A percentile compares a stretch with the other conserved stretches of the same genome.
phyloP scores from a whole-genome alignment of 495 filamentous ascomycete genomes.

The Antarctomyces pellizariae region DNA sequence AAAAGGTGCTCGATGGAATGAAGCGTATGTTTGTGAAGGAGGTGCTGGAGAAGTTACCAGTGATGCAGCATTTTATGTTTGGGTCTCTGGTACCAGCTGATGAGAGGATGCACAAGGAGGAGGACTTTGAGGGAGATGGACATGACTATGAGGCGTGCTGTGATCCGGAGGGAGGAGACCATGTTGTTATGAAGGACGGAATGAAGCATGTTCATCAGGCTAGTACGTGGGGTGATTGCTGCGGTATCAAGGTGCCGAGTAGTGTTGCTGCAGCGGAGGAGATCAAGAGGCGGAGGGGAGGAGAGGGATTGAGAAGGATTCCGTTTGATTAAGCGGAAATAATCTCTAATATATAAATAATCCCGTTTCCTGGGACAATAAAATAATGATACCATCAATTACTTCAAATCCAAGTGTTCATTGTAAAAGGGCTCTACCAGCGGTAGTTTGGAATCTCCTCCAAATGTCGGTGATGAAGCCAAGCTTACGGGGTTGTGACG shows the following conservation, averaged over 20 bases:
- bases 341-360: too few species aligned
- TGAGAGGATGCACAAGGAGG: conserved; percentile 53
- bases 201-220: conserved; percentile 44
- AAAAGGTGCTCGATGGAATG: conserved; percentile 87
- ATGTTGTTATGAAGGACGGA: conserved; percentile 35
- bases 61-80: conserved; percentile 97
- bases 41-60: conserved; percentile 79
- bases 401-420: too few species aligned
- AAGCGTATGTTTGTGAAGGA: conserved; percentile 86
- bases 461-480: too few species aligned
- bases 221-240: conserved; percentile 81
- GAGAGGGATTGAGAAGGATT: conserved; percentile 49
- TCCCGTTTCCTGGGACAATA: too few species aligned
- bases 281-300: conserved; percentile 46
- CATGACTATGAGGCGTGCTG: too few species aligned
- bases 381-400: too few species aligned
- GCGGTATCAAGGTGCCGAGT: conserved; percentile 93
- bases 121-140: conserved; percentile 22
- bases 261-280: conserved; percentile 73
- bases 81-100: conserved; percentile 57
- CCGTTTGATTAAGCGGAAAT: conserved; percentile 54
- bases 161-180: conserved; percentile 27
- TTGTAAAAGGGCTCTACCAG: too few species aligned
- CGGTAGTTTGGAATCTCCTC: too few species aligned
- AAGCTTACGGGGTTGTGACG: too few species aligned